phyloP scores from a whole-genome alignment of 768 basidiomycete species.

The Boletus sensibilis region DNA sequence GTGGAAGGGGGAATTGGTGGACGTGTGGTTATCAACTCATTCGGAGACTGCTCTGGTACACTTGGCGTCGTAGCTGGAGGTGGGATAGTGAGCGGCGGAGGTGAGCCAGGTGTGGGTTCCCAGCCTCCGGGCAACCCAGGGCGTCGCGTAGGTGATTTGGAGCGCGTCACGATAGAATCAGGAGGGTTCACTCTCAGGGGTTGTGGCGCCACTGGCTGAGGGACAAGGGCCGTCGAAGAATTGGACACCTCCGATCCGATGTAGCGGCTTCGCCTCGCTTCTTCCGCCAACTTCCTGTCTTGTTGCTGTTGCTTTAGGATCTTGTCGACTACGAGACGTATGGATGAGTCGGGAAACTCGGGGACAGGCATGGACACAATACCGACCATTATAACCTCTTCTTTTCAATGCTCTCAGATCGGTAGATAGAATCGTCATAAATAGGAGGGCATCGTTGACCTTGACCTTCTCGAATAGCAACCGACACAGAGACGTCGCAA shows the following conservation, averaged over 20 bases:
- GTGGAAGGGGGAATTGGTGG: neutral
- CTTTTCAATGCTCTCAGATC: slow-evolving; percentile 78
- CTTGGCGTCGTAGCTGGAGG: neutral
- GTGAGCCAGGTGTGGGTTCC: slow-evolving; percentile 16
- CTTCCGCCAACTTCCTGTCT: slow-evolving; percentile 56
- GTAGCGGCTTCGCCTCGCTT: slow-evolving; percentile 32
- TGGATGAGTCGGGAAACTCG: slow-evolving; percentile 10
- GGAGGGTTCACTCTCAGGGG: slow-evolving; percentile 4
- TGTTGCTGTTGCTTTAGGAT: slow-evolving; percentile 83
- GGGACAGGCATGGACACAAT: neutral
- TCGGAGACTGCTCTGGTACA: slow-evolving; percentile 5
- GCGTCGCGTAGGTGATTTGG: slow-evolving; percentile 21
- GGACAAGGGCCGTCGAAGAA: neutral
- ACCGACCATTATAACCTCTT: slow-evolving; percentile 80
- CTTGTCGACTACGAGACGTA: slow-evolving; percentile 64
- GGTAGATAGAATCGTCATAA: slow-evolving; percentile 93
- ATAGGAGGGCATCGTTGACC: slow-evolving; percentile 83
- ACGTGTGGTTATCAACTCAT: neutral
- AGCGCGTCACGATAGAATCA: slow-evolving; percentile 6
- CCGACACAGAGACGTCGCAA: slow-evolving; percentile 81
- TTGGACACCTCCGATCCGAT: slow-evolving; percentile 19
- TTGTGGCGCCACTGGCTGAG: slow-evolving; percentile 17
- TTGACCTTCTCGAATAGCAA: slow-evolving; percentile 75
- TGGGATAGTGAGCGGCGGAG: slow-evolving; percentile 7
- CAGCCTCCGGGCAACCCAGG: slow-evolving; percentile 24